phyloP scores from a whole-genome alignment of 768 basidiomycete genomes.

The Solioccasus polychromus region DNA sequence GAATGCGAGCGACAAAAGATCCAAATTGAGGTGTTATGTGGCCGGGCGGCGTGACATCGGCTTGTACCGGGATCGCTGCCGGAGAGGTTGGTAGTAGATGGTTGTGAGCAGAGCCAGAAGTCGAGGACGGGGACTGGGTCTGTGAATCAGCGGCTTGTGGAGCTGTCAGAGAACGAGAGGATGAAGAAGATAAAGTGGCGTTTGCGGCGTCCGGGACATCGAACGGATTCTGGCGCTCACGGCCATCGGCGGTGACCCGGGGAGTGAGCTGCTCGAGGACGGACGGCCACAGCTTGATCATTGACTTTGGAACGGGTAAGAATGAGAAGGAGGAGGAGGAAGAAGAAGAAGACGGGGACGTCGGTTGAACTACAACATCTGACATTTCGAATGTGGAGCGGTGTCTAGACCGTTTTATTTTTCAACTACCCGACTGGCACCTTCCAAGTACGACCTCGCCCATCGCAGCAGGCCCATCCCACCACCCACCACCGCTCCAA shows the following conservation, averaged over 20 bases:
- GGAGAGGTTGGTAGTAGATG: slow-evolving; percentile 29
- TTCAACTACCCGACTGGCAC: slow-evolving; percentile 17
- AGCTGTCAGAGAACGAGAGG: slow-evolving; percentile 12
- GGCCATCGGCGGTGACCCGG: slow-evolving; percentile 41
- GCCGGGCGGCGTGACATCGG: slow-evolving; percentile 42
- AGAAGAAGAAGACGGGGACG: slow-evolving; percentile 14
- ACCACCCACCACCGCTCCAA: slow-evolving; percentile 60
- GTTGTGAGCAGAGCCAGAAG: slow-evolving; percentile 23
- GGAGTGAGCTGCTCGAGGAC: slow-evolving; percentile 61
- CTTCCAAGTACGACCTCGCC: slow-evolving; percentile 31
- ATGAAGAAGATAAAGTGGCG: slow-evolving; percentile 20
- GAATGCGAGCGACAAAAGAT: slow-evolving; percentile 48
- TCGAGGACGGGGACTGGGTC: slow-evolving; percentile 12
- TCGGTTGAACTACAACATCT: slow-evolving; percentile 10
- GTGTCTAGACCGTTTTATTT: no score
- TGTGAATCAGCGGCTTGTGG: slow-evolving; percentile 5
- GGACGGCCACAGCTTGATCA: slow-evolving; percentile 70
- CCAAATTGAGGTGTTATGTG: slow-evolving; percentile 46
- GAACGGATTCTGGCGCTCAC: slow-evolving; percentile 59
- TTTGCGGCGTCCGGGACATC: slow-evolving; percentile 41
- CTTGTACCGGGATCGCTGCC: slow-evolving; percentile 21
- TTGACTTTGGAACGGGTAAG: slow-evolving; percentile 34
- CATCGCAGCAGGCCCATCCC: slow-evolving; percentile 47
- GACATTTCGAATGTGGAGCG: slow-evolving; percentile 15
- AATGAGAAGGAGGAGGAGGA: slow-evolving; percentile 21